Conservation (phyloP, 2,329 filamentous ascomycete genomes). For the Berkeleyomyces basicola region DNA sequence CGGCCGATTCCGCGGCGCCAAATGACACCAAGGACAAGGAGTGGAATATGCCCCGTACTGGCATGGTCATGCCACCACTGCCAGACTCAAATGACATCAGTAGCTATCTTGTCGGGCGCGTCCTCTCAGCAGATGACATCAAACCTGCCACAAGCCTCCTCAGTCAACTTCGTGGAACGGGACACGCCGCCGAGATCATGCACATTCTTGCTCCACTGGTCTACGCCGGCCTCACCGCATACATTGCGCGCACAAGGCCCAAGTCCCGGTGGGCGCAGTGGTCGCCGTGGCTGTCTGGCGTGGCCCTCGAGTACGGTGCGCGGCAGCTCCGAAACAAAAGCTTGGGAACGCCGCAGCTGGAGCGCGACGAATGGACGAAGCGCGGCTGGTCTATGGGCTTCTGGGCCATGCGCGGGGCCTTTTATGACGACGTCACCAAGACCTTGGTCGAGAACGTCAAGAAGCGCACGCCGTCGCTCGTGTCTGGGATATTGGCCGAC, state of each 20-base stretch:
- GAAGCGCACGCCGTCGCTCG: slow-evolving; percentile 61
- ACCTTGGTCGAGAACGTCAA: slow-evolving; percentile 55
- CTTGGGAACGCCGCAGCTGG: slow-evolving; percentile 67
- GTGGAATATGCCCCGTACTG: slow-evolving; percentile 92
- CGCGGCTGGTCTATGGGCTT: slow-evolving; percentile 81
- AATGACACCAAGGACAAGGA: slow-evolving; percentile 28
- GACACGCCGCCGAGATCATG: slow-evolving; percentile 70
- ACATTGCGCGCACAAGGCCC: slow-evolving; percentile 6
- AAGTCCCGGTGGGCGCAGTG: slow-evolving; percentile 48
- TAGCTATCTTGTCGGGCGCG: slow-evolving; percentile 72
- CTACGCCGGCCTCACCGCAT: slow-evolving; percentile 59
- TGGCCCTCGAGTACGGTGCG: slow-evolving; percentile 73
- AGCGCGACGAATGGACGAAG: slow-evolving; percentile 77
- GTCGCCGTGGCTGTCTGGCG: slow-evolving; percentile 79
- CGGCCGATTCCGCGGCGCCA: slow-evolving; percentile 36
- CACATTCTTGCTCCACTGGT: slow-evolving; percentile 80
- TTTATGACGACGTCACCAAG: slow-evolving; percentile 84
- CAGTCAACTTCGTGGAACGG: slow-evolving; percentile 59
- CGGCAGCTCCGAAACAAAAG: slow-evolving; percentile 64
- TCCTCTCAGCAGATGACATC: slow-evolving; percentile 90
- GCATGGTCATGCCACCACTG: slow-evolving; percentile 66
- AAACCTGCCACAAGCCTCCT: slow-evolving; percentile 76
- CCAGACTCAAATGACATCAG: slow-evolving; percentile 71
- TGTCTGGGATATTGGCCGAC: slow-evolving; percentile 78
- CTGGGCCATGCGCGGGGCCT: slow-evolving; percentile 95